A percentile compares a stretch with the other conserved stretches of the same genome.
Evolutionary conservation across 116 monocot genomes (phyloP).

Genomic region (Trichopus zeylanicus): DNA sequence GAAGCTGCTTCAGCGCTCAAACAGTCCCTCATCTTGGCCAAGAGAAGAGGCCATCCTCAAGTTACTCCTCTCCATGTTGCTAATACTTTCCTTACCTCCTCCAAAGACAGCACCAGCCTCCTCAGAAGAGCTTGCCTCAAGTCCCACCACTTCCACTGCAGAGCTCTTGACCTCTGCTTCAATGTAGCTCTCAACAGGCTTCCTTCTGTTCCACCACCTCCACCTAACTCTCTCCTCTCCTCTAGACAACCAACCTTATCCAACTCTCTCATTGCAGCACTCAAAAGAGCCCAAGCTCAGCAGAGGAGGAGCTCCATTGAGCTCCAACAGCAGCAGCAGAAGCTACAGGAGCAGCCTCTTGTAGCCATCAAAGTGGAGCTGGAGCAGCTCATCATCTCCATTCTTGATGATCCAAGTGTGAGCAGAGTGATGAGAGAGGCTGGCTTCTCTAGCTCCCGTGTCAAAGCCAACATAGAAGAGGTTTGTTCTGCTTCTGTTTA

Average conservation of each 20-base stretch:
- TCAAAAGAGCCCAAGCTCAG: slow-evolving; percentile 92
- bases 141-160: slow-evolving; percentile 67
- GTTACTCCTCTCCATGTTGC: slow-evolving; percentile 96
- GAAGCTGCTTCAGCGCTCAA: slow-evolving; percentile 83
- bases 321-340: slow-evolving; percentile 58
- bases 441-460: slow-evolving; percentile 78
- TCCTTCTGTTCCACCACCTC: slow-evolving; percentile 54
- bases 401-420: slow-evolving; percentile 90
- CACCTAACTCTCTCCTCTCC: slow-evolving; percentile 24
- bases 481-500: slow-evolving; percentile 17
- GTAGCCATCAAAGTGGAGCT: slow-evolving; percentile 79
- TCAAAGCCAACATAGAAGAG: slow-evolving; percentile 65
- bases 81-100: slow-evolving; percentile 57
- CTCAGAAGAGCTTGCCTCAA: slow-evolving; percentile 67
- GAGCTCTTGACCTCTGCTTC: slow-evolving; percentile 98
- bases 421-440: slow-evolving; percentile 97
- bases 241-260: slow-evolving; percentile 54
- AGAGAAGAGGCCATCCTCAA: slow-evolving; percentile 81
- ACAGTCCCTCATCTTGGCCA: slow-evolving; percentile 61
- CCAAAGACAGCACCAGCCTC: slow-evolving; percentile 19
- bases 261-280: slow-evolving; percentile 87
- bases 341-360: slow-evolving; percentile 50
- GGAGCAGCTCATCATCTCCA: slow-evolving; percentile 86
- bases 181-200: slow-evolving; percentile 94
- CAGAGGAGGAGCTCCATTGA: slow-evolving; percentile 86